phyloP scores from a whole-genome alignment of 345 rosid species.

The Brassica incana region DNA sequence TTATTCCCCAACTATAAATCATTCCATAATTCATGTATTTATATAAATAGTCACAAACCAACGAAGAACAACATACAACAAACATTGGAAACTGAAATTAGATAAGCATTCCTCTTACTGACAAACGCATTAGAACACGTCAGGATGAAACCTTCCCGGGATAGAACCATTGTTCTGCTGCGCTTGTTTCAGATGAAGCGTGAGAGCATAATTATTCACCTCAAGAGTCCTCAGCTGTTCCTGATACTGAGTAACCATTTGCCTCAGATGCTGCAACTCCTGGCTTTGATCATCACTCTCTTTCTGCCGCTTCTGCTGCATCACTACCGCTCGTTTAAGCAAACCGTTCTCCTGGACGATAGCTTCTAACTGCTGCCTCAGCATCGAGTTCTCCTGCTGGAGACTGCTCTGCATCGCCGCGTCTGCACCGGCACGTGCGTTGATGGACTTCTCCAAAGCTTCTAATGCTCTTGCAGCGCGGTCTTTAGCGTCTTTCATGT shows the following conservation, averaged over 20 bases:
- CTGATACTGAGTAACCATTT: conserved; percentile 74
- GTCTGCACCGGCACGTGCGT: conserved; percentile 21
- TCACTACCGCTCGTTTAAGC: conserved; percentile 77
- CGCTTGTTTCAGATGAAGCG: conserved; percentile 69
- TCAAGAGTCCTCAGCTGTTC: conserved; percentile 82
- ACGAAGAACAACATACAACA: conserved; percentile 21
- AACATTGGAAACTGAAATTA: conserved; percentile 13
- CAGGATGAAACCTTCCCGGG: conserved; percentile 77
- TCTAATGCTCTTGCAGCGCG: conserved; percentile 67
- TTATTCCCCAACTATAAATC: conserved; percentile 7
- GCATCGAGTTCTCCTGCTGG: conserved; percentile 34
- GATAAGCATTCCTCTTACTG: neutral
- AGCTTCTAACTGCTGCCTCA: conserved; percentile 71
- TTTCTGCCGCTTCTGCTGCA: conserved; percentile 81
- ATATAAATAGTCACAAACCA: conserved; percentile 10
- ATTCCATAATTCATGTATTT: conserved; percentile 6
- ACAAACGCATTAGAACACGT: conserved; percentile 53
- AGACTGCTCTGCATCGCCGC: neutral
- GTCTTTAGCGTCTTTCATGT: conserved; percentile 73
- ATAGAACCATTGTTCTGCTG: conserved; percentile 49
- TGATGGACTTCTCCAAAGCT: neutral
- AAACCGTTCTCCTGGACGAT: conserved; percentile 66
- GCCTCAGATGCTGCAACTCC: conserved; percentile 77
- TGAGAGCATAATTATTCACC: conserved; percentile 77
- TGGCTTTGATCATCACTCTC: conserved; percentile 60